Evolutionary conservation across 805 yeast species (phyloP), one percentile per base, ranked within the genome.

Genomic region (Millerozyma miso): DNA sequence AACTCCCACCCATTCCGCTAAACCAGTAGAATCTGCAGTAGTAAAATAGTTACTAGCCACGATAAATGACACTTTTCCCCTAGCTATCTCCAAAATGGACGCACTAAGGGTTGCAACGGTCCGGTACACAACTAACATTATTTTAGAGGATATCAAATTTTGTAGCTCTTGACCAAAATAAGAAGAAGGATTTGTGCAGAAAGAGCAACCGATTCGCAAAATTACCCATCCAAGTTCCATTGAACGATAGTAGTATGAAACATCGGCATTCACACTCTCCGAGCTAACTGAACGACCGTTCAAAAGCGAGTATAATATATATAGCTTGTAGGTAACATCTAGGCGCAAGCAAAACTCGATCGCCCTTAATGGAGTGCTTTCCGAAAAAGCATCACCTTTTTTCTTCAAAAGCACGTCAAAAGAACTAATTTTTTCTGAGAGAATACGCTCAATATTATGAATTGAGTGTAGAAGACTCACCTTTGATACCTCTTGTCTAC

Each of bases 261-360:
- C 10, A 23, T 23, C 29, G 29, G 6, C 29, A 7, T 23, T 23
- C 29, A 23, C 29, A 23, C 10, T 23, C 29, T 23, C 29, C 29
- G 29, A 23, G 29, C 29, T 23, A 23, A 23, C 29, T 23, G 29
- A 23, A 6, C 29, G 29, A 23, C 10, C 29, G 10, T 10, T 23
- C 29, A 23, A 23, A 23, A 23, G 29, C 29, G 29, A 40, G 31
- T 40, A 31, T 8, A 35, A 20, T 4, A 31, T 34, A 20, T 34
- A 38, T 16, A 41, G 14, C 19, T 37, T 40, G 4, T 19, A 18
- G 13, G 19, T 29, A 16, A 44, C 38, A 17, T 40, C 41, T 13
- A 44, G 26, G 13, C 44, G 29, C 13, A 44, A 20, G 20, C 35
- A 35, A 38, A 44, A 35, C 19, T 44, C 47, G n/a, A 37, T 41